Percentiles rank a stretch among this genome's conserved stretches.
Conservation (phyloP, 257 asterid species). For the Solanum medicagineum region DNA sequence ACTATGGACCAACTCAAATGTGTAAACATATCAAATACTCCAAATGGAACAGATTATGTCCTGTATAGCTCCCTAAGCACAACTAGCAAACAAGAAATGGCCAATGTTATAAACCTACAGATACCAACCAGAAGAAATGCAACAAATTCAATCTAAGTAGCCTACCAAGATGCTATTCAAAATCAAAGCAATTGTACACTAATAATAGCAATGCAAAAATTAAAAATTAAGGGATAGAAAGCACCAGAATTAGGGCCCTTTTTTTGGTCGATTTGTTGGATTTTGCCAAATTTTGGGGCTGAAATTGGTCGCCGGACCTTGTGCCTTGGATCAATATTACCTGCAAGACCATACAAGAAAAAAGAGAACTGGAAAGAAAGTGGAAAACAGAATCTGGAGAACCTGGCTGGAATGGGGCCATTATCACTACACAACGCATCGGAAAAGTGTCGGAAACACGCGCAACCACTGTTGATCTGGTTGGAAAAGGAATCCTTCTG, state of each 20-base stretch:
- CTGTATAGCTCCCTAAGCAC: neutral
- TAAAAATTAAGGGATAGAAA: neutral
- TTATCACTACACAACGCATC: neutral
- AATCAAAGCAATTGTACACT: neutral
- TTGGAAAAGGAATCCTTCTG: neutral
- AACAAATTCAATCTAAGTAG: neutral
- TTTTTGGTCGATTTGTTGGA: neutral
- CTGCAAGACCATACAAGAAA: neutral
- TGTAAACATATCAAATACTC: neutral
- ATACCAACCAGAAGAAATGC: neutral
- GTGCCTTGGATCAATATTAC: neutral
- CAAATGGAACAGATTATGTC: too few species aligned
- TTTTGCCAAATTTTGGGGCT: neutral
- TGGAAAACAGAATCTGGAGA: neutral
- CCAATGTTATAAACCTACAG: neutral
- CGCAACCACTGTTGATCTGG: neutral
- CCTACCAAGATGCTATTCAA: neutral
- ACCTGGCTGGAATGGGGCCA: neutral
- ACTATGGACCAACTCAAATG: neutral
- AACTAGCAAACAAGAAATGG: neutral
- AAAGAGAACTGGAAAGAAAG: neutral
- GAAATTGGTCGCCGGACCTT: neutral
- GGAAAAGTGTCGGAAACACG: neutral
- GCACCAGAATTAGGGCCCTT: neutral
- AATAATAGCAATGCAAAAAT: neutral